phyloP scores from a whole-genome alignment of 2,329 filamentous ascomycete species.

The Aspergillus aculeatinus region DNA sequence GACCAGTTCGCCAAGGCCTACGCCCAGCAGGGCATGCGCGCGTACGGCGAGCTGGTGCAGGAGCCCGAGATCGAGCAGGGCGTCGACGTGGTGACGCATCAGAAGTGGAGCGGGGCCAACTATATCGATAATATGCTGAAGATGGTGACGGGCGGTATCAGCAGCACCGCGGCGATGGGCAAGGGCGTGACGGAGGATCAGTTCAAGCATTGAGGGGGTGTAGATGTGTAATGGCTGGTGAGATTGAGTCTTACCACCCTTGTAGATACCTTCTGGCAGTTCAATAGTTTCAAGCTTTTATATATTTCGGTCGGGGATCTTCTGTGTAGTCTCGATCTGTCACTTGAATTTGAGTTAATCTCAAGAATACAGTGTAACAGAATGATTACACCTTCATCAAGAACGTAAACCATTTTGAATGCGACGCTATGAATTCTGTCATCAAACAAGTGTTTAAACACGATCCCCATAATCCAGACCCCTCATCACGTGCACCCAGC shows the following conservation, averaged over 20 bases:
- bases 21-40: slow-evolving; percentile 81
- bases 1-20: slow-evolving; percentile 86
- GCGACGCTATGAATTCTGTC: too few species aligned
- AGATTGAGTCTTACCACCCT: not conserved
- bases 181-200: slow-evolving; percentile 98
- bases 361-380: too few species aligned
- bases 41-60: slow-evolving; percentile 95
- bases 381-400: too few species aligned
- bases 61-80: slow-evolving; percentile 92
- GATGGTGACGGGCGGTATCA: slow-evolving; percentile 94
- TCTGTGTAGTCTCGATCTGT: not conserved
- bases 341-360: too few species aligned
- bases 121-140: slow-evolving; percentile 94
- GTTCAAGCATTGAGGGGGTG: slow-evolving; percentile 60
- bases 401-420: too few species aligned
- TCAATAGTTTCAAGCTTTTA: too few species aligned
- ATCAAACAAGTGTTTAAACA: too few species aligned
- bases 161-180: slow-evolving; percentile 92
- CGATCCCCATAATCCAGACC: too few species aligned
- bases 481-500: too few species aligned
- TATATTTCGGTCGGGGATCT: not conserved
- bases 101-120: slow-evolving; percentile 96
- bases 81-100: slow-evolving; percentile 95
- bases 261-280: not conserved
- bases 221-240: not conserved